These are phyloP conservation scores for Ganoderma lingzhi DNA, from an alignment of 1,284 basidiomycete species.

Conservation along the genomic window DNA sequence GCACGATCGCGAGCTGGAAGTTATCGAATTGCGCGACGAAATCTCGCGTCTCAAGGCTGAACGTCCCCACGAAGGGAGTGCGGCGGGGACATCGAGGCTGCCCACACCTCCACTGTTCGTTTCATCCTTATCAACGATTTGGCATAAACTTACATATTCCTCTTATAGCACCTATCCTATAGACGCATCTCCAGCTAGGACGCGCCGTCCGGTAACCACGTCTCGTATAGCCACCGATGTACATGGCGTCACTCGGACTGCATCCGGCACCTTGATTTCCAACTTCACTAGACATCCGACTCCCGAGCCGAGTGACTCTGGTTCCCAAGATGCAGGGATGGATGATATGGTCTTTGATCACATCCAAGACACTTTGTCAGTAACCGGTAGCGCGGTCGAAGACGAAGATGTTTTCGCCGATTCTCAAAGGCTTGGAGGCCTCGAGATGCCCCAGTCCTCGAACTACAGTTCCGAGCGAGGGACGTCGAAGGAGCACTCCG, in stretches of 20 bases:
- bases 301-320: slow-evolving; percentile 52
- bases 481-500: background rate
- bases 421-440: slow-evolving; percentile 1
- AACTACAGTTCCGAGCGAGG: slow-evolving; percentile 6
- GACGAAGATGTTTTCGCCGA: slow-evolving; percentile 7
- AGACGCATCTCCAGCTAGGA: slow-evolving; percentile 11
- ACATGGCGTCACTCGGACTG: slow-evolving; percentile 47
- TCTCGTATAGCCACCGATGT: slow-evolving; percentile 12
- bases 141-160: background rate
- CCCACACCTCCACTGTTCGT: slow-evolving; percentile 28
- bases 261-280: slow-evolving; percentile 57
- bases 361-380: slow-evolving; percentile 8
- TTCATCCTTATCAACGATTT: background rate
- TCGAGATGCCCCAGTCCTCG: slow-evolving; percentile 25
- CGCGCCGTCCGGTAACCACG: slow-evolving; percentile 1
- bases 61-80: slow-evolving; percentile 8
- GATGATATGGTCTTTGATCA: slow-evolving; percentile 23
- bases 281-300: slow-evolving; percentile 57
- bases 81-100: slow-evolving; percentile 9
- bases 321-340: slow-evolving; percentile 31
- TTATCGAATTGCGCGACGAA: slow-evolving; percentile 41
- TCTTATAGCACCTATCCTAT: slow-evolving; percentile 20
- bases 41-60: slow-evolving; percentile 28
- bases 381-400: background rate
- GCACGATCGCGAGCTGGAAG: slow-evolving; percentile 39